Evolutionary conservation across 768 basidiomycete genomes (phyloP).

Genomic region (Lactifluus subvellereus): DNA sequence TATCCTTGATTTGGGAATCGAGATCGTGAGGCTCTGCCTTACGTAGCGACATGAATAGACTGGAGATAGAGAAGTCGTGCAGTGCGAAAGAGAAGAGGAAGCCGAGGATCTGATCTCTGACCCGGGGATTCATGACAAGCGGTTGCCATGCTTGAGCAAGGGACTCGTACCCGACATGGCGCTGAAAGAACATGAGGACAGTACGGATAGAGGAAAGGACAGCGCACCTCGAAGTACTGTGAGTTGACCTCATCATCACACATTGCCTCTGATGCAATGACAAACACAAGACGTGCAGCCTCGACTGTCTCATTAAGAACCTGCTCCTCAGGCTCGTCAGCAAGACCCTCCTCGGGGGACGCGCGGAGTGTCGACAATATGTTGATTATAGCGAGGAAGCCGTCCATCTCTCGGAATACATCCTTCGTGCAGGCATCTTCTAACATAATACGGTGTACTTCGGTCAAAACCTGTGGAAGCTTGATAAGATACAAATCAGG

Average conservation of each 20-base stretch:
- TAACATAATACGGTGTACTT: constrained; percentile 62
- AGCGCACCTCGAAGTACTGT: constrained; percentile 60
- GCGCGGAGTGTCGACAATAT: constrained; percentile 56
- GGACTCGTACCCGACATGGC: constrained; percentile 57
- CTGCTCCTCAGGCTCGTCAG: constrained; percentile 37
- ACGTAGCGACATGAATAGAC: constrained; percentile 48
- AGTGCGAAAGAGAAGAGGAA: constrained; percentile 64
- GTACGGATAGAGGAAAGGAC: neutral
- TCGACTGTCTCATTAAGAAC: constrained; percentile 40
- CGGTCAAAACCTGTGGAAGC: constrained; percentile 48
- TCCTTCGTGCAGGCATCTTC: constrained; percentile 63
- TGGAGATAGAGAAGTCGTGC: constrained; percentile 53
- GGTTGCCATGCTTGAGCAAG: constrained; percentile 53
- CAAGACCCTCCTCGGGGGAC: constrained; percentile 29
- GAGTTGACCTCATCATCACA: constrained; percentile 49
- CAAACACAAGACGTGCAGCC: constrained; percentile 54
- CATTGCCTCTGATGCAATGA: constrained; percentile 60
- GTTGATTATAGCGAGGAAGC: constrained; percentile 70
- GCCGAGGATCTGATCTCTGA: constrained; percentile 53
- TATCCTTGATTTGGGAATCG: constrained; percentile 39
- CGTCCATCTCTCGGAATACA: constrained; percentile 76
- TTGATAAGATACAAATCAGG: neutral
- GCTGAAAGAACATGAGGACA: constrained; percentile 31
- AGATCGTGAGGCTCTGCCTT: constrained; percentile 39
- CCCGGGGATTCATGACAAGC: constrained; percentile 43